Evolutionary conservation across 208 protist species (phyloP), one percentile per base, ranked within the genome.

Genomic region (Acanthamoeba castellanii): DNA sequence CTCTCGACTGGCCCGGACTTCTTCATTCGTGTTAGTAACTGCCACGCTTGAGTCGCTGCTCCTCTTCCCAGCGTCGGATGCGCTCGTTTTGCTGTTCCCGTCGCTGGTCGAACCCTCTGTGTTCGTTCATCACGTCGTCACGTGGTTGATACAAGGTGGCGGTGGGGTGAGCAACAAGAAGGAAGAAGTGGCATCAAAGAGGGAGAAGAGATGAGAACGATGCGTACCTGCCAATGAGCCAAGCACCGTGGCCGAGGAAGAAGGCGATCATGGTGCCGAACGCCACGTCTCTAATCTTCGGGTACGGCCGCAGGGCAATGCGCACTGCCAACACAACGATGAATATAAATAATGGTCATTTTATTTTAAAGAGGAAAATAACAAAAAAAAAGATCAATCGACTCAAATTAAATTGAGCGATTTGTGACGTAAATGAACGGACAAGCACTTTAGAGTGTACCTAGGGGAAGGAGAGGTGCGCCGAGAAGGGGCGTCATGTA

Each of bases 221-320:
- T 59, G 59, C 59, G 59, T 32, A 27, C 72, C 72, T 82, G 72
- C 72, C 72, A 13, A 82, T 82, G 72, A 82, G 72, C 72, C 72
- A 82, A 5, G 72, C 72, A 11, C 72, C 72, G 37, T 82, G 72
- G 22, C 30, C 30, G 72, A 82, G 72, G 72, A 82, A 82, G 72
- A 82, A 82, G 37, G 72, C 37, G 9, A 82, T 20, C 72, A 82
- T 82, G 72, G 37, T 16, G 18, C 72, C 72, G 30, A 82, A 82
- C 72, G 42, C 37, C 18, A 82, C 72, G 72, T 82, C 72, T 27
- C 72, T 42, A 1, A 50, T 34, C 72, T 82, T 82, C 7, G 72
- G 72, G 72, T 82, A 82, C 27, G 72, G 72, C 18, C 72, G 72
- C 22, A 82, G 42, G 7, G 18, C 72, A 27, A 82, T 82, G 22